phyloP scores from a whole-genome alignment of 1,139 yeast species.

The Arxiozyma bovina region DNA sequence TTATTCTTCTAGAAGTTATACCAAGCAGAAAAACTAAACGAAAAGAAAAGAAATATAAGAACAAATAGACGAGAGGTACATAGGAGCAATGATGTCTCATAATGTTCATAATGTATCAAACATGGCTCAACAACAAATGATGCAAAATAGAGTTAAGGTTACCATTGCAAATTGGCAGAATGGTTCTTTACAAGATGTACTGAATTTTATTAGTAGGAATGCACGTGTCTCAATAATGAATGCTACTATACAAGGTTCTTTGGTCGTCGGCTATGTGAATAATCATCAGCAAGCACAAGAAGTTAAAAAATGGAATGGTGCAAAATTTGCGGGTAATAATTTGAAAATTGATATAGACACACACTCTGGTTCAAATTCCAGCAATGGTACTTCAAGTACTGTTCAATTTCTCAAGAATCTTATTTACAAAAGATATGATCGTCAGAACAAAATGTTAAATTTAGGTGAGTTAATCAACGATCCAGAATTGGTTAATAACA shows the following conservation, averaged over 20 bases:
- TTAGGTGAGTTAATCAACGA: constrained; percentile 61
- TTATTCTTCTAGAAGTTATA: too few species aligned
- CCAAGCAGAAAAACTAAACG: neutral
- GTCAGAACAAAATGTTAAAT: constrained; percentile 58
- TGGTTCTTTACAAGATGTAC: constrained; percentile 61
- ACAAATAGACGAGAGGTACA: too few species aligned
- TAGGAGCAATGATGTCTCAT: neutral
- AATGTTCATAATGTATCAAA: constrained; percentile 3
- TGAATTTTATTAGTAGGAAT: constrained; percentile 64
- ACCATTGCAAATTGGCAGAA: constrained; percentile 74
- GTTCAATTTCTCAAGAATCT: constrained; percentile 56
- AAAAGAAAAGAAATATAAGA: too few species aligned
- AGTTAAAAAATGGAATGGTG: constrained; percentile 60
- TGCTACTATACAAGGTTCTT: constrained; percentile 38
- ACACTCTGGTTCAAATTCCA: constrained; percentile 10
- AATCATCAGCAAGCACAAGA: constrained; percentile 49
- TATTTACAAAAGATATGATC: constrained; percentile 57
- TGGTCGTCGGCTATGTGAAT: constrained; percentile 51
- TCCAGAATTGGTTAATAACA: constrained; percentile 49
- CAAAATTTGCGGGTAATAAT: constrained; percentile 69
- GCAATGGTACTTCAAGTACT: constrained; percentile 35
- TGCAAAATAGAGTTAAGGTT: constrained; percentile 23
- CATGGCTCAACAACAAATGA: constrained; percentile 16
- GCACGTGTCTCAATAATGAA: constrained; percentile 50
- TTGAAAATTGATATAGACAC: constrained; percentile 43